A percentile compares a stretch with the other conserved stretches of the same genome.
phyloP scores from a whole-genome alignment of 345 rosid species.

The Lepidium didymum region DNA sequence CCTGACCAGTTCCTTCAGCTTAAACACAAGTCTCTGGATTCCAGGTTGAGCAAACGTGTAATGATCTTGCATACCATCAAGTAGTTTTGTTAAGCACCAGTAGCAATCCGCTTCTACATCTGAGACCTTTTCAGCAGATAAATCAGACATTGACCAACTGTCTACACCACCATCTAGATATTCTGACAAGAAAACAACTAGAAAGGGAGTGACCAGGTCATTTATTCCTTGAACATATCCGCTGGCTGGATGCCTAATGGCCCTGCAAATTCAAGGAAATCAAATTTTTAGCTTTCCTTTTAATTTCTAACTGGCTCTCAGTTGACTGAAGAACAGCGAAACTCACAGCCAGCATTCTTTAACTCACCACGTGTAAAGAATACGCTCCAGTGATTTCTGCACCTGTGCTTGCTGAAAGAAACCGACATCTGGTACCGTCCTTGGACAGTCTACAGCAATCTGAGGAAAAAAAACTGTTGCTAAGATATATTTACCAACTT shows the following conservation, averaged over 20 bases:
- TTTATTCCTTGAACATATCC: slow-evolving; percentile 99
- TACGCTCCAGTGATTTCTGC: slow-evolving; percentile 95
- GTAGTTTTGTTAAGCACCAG: slow-evolving; percentile 94
- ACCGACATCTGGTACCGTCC: slow-evolving; percentile 91
- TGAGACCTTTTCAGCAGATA: slow-evolving; percentile 59
- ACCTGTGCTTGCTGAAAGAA: slow-evolving; percentile 95
- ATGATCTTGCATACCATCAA: slow-evolving; percentile 99
- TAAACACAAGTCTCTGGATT: slow-evolving; percentile 97
- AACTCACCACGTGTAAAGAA: slow-evolving; percentile 92
- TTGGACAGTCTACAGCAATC: slow-evolving; percentile 99
- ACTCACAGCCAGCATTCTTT: slow-evolving; percentile 7
- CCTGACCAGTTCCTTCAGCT: slow-evolving; percentile 90
- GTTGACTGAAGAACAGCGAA: not conserved
- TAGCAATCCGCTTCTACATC: slow-evolving; percentile 93
- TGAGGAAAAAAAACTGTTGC: slow-evolving; percentile 22
- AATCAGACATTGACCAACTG: slow-evolving; percentile 65
- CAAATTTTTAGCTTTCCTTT: not conserved
- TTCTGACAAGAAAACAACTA: slow-evolving; percentile 90
- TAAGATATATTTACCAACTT: slow-evolving; percentile 9
- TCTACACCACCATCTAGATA: slow-evolving; percentile 74
- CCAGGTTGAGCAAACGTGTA: slow-evolving; percentile 99
- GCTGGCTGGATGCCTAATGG: slow-evolving; percentile 97
- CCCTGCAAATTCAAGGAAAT: slow-evolving; percentile 49
- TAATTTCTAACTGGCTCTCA: not conserved
- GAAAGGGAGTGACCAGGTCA: slow-evolving; percentile 95